Evolutionary conservation across 1,284 basidiomycete genomes (phyloP).

Genomic region (Ustilago crameri): DNA sequence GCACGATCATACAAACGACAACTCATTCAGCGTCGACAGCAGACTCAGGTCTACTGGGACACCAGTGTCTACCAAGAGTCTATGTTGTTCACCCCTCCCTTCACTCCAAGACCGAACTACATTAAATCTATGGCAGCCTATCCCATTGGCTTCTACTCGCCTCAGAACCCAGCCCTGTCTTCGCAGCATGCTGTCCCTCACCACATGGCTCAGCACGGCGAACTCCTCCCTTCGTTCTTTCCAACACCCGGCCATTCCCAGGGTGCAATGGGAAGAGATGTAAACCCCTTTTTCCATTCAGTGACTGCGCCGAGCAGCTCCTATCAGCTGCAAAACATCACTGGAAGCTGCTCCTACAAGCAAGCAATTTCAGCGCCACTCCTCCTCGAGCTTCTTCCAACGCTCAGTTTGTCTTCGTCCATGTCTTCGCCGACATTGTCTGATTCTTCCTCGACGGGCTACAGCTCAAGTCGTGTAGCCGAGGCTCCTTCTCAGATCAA

Average conservation of each 20-base stretch:
- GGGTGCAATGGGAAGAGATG: slow-evolving; percentile 2
- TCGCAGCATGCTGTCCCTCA: too few relatives aligned
- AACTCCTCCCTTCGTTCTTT: background rate
- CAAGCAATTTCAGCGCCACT: slow-evolving; percentile 9
- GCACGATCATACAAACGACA: slow-evolving; percentile 24
- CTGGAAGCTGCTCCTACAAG: slow-evolving; percentile 1
- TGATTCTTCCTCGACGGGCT: slow-evolving; percentile 13
- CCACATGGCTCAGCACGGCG: background rate
- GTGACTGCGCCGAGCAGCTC: slow-evolving; percentile 2
- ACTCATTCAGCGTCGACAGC: slow-evolving; percentile 13
- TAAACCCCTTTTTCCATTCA: slow-evolving; percentile 6
- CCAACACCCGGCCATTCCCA: slow-evolving; percentile 2
- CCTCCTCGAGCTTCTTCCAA: slow-evolving; percentile 4
- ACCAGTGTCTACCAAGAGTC: slow-evolving; percentile 1
- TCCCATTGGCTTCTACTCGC: slow-evolving; percentile 1
- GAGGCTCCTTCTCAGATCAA: too few relatives aligned
- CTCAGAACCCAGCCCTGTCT: background rate
- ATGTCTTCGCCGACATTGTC: slow-evolving; percentile 21
- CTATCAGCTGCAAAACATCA: slow-evolving; percentile 6
- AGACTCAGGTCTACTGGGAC: slow-evolving; percentile 14
- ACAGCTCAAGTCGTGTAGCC: slow-evolving; percentile 8
- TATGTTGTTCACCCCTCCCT: background rate
- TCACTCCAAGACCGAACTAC: background rate
- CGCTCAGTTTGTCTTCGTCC: slow-evolving; percentile 5
- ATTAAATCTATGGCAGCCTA: background rate